A percentile compares a stretch with the other conserved stretches of the same genome.
Evolutionary conservation across 2,329 filamentous ascomycete species (phyloP).

Genomic region (Talaromyces sp.): DNA sequence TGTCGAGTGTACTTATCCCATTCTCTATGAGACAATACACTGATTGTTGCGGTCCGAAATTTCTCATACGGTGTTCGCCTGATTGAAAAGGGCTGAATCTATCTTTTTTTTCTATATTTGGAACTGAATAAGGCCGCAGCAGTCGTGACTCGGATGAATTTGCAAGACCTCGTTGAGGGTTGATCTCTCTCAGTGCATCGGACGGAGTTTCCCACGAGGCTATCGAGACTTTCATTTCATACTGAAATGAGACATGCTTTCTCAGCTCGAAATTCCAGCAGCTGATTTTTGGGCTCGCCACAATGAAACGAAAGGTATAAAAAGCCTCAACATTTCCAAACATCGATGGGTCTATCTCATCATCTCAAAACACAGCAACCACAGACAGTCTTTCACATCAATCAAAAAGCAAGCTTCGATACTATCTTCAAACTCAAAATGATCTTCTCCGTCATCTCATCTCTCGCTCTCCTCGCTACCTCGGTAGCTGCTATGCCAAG

Average conservation of each 20-base stretch:
- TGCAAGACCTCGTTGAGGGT: neutral
- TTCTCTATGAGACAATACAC: neutral
- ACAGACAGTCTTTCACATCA: neutral
- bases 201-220: neutral
- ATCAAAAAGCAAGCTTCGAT: neutral
- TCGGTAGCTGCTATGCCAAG: slow-evolving; percentile 6
- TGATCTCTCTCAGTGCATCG: neutral
- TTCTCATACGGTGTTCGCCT: neutral
- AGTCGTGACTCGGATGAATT: neutral
- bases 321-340: neutral
- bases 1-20: neutral
- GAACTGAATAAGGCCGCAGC: neutral
- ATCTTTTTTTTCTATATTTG: neutral
- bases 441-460: slow-evolving; percentile 6
- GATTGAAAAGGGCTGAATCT: neutral
- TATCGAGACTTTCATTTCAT: neutral
- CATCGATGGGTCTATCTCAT: neutral
- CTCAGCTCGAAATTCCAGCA: neutral
- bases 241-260: neutral
- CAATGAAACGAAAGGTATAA: neutral
- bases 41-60: neutral
- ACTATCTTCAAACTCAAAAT: neutral
- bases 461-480: slow-evolving; percentile 12
- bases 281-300: neutral
- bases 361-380: neutral